A percentile compares a stretch with the other conserved stretches of the same genome.
phyloP scores from a whole-genome alignment of 1,139 yeast species.

The Arxiozyma heterogenica region DNA sequence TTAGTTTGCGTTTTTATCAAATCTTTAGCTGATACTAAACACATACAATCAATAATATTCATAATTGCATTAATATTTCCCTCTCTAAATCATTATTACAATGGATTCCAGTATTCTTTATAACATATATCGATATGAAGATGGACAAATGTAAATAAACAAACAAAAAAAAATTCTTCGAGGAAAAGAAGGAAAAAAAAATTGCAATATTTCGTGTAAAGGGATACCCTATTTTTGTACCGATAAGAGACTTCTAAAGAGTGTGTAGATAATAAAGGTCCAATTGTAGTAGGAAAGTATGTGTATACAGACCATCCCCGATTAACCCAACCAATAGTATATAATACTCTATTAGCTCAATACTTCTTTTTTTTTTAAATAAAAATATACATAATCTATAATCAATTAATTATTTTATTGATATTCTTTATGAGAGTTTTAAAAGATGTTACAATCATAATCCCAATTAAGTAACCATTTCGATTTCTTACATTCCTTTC shows the following conservation, averaged over 20 bases:
- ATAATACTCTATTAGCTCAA: too few relatives aligned
- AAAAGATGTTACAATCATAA: slow-evolving; percentile 58
- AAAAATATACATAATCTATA: too few relatives aligned
- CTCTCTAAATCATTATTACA: background rate
- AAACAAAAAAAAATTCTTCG: background rate
- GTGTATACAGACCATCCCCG: too few relatives aligned
- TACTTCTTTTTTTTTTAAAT: too few relatives aligned
- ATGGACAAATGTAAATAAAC: too few relatives aligned
- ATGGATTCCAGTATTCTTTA: too few relatives aligned
- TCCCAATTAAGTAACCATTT: slow-evolving; percentile 69
- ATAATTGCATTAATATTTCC: too few relatives aligned
- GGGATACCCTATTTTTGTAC: background rate
- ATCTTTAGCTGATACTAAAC: background rate
- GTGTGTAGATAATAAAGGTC: background rate
- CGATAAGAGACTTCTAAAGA: background rate
- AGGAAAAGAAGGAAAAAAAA: background rate
- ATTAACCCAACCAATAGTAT: too few relatives aligned
- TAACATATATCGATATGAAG: too few relatives aligned
- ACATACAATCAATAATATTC: too few relatives aligned
- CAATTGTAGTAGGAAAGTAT: too few relatives aligned
- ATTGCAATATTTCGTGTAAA: background rate
- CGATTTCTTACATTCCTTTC: slow-evolving; percentile 50
- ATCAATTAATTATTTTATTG: background rate
- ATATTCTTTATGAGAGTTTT: slow-evolving; percentile 23
- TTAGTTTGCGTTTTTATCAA: too few relatives aligned